Conservation (phyloP, 2,329 filamentous ascomycete species). For the Phaeophleospora eucalypticola region DNA sequence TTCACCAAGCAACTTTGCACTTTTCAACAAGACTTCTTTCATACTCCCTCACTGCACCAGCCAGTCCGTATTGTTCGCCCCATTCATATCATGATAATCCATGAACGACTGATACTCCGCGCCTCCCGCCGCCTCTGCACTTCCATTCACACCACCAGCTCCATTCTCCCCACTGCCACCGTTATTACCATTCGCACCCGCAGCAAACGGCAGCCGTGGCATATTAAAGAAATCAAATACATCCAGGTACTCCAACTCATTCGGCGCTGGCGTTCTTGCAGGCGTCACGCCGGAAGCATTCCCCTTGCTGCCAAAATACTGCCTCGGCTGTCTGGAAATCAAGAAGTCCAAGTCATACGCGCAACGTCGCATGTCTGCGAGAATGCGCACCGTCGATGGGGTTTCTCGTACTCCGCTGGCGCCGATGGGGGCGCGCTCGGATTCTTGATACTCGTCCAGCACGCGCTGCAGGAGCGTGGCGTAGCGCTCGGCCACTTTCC, state of each 20-base stretch:
- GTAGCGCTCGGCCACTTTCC: conserved; percentile 82
- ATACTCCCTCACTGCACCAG: conserved; percentile 17
- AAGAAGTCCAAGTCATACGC: conserved; percentile 88
- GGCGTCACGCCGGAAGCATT: conserved; percentile 28
- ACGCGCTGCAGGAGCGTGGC: conserved; percentile 75
- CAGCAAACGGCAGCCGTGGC: conserved; percentile 58
- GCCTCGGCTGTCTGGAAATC: conserved; percentile 72
- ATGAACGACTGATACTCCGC: conserved; percentile 23
- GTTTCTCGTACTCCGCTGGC: conserved; percentile 67
- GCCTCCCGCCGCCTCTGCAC: conserved; percentile 24
- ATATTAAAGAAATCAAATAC: conserved; percentile 96
- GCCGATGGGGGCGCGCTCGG: conserved; percentile 55
- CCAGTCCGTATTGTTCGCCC: conserved; percentile 18
- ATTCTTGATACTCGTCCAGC: conserved; percentile 79
- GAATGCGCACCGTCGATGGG: conserved; percentile 77
- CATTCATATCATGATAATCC: conserved; percentile 22
- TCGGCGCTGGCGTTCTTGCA: conserved; percentile 57
- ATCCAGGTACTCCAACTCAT: conserved; percentile 85
- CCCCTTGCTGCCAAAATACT: conserved; percentile 33
- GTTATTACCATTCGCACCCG: conserved; percentile 23
- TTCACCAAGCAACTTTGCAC: too few species aligned
- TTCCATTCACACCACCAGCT: conserved; percentile 23
- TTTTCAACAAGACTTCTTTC: too few species aligned
- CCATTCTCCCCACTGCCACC: conserved; percentile 22
- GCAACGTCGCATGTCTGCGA: conserved; percentile 86